phyloP scores from a whole-genome alignment of 2,329 filamentous ascomycete genomes.

The Fusarium sp. region DNA sequence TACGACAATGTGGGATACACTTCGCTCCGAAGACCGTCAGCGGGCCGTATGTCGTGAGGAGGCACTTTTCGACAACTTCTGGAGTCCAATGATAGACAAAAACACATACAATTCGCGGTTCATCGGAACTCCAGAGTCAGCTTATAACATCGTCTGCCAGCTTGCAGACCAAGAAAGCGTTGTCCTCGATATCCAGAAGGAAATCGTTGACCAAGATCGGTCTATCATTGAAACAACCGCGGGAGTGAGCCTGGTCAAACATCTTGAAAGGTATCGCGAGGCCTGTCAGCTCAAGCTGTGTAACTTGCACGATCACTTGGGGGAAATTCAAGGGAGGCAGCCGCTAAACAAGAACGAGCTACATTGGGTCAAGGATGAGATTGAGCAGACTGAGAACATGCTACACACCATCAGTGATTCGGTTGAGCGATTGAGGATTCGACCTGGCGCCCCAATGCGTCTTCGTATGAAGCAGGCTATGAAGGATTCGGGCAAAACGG shows the following conservation, averaged over 20 bases:
- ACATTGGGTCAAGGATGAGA: too few relatives aligned
- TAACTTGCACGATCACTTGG: not conserved
- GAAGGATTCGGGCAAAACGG: not conserved
- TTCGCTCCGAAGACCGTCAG: not conserved
- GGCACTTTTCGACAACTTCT: not conserved
- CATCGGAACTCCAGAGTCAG: not conserved
- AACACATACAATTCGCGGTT: not conserved
- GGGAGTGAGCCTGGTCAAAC: not conserved
- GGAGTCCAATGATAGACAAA: not conserved
- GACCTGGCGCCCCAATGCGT: not conserved
- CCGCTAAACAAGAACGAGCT: too few relatives aligned
- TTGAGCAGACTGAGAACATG: too few relatives aligned
- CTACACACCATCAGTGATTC: too few relatives aligned
- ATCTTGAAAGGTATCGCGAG: not conserved
- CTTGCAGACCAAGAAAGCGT: not conserved
- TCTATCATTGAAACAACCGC: not conserved
- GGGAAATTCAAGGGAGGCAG: accelerated
- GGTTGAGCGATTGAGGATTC: not conserved
- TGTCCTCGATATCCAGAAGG: not conserved
- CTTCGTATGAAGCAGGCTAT: not conserved
- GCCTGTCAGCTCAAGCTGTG: not conserved
- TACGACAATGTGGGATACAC: not conserved
- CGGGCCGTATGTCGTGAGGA: not conserved
- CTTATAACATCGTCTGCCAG: not conserved
- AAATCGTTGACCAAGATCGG: not conserved